Conservation (phyloP, 768 basidiomycete genomes). For the Russula abietina region DNA sequence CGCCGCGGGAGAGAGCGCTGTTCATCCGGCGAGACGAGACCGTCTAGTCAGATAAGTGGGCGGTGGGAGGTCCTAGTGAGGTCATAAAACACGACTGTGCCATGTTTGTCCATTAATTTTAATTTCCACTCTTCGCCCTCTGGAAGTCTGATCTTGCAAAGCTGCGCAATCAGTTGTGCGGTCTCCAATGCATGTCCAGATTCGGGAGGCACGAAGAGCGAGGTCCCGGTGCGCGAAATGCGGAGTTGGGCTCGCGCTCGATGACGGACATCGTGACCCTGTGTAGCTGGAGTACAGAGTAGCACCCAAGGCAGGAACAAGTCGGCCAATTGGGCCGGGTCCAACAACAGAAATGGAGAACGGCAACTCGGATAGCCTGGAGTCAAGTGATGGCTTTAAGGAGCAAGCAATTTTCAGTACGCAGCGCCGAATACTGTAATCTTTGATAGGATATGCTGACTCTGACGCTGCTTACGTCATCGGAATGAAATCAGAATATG, state of each 20-base stretch:
- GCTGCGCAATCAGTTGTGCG: not conserved
- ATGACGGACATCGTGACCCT: slow-evolving; percentile 61
- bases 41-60: not conserved
- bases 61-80: not conserved
- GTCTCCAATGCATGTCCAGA: not conserved
- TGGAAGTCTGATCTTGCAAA: slow-evolving; percentile 4
- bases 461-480: not conserved
- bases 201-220: slow-evolving; percentile 39
- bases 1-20: not conserved
- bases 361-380: not conserved
- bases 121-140: not conserved
- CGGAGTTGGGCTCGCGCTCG: slow-evolving; percentile 47
- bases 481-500: not conserved
- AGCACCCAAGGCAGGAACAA: slow-evolving; percentile 45
- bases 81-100: not conserved
- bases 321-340: slow-evolving; percentile 37
- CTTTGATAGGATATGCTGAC: not conserved
- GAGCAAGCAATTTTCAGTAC: not conserved
- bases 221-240: slow-evolving; percentile 27
- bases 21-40: not conserved
- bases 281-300: slow-evolving; percentile 56
- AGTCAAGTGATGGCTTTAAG: not conserved
- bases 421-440: not conserved
- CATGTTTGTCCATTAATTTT: not conserved
- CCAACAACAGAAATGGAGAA: slow-evolving; percentile 18